These are phyloP conservation scores for Linum trigynum DNA, from an alignment of 345 rosid species.

Conservation along the genomic window DNA sequence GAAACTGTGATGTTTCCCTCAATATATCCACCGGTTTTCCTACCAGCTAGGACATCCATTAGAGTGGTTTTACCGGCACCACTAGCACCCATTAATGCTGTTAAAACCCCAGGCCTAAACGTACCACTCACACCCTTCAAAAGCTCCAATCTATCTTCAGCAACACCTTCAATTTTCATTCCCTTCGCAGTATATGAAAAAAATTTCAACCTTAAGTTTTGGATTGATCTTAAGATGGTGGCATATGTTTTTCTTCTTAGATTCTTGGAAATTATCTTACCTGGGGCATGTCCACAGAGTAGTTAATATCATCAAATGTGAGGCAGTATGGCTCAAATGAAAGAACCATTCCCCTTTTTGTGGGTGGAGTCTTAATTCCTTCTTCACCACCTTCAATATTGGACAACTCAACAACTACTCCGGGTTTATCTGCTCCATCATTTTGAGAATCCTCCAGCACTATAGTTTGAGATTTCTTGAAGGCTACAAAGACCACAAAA, in stretches of 20 bases:
- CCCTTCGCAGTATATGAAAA: slow-evolving; percentile 23
- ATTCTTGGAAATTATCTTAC: slow-evolving; percentile 19
- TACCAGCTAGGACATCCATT: slow-evolving; percentile 85
- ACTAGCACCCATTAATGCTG: slow-evolving; percentile 70
- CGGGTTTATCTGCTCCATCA: background rate
- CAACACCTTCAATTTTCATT: slow-evolving; percentile 52
- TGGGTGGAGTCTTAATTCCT: slow-evolving; percentile 4
- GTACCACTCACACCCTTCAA: slow-evolving; percentile 71
- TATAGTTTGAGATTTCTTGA: slow-evolving; percentile 41
- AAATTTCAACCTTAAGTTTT: background rate
- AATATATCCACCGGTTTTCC: slow-evolving; percentile 73
- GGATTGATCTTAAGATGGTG: background rate
- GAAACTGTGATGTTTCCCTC: slow-evolving; percentile 60
- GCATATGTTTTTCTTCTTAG: background rate
- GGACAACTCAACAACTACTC: slow-evolving; percentile 14
- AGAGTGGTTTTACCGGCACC: slow-evolving; percentile 88
- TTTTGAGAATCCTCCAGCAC: slow-evolving; percentile 20
- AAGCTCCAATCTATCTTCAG: slow-evolving; percentile 50
- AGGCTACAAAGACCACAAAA: slow-evolving; percentile 29
- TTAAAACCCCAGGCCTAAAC: slow-evolving; percentile 77
- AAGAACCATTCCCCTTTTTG: slow-evolving; percentile 61
- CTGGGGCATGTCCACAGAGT: slow-evolving; percentile 76
- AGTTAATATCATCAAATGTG: slow-evolving; percentile 44
- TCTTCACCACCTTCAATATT: background rate
- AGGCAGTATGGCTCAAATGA: slow-evolving; percentile 64